These are phyloP conservation scores for Cladosporium cucumerinum DNA, from an alignment of 2,329 filamentous ascomycete species.

Conservation along the genomic window DNA sequence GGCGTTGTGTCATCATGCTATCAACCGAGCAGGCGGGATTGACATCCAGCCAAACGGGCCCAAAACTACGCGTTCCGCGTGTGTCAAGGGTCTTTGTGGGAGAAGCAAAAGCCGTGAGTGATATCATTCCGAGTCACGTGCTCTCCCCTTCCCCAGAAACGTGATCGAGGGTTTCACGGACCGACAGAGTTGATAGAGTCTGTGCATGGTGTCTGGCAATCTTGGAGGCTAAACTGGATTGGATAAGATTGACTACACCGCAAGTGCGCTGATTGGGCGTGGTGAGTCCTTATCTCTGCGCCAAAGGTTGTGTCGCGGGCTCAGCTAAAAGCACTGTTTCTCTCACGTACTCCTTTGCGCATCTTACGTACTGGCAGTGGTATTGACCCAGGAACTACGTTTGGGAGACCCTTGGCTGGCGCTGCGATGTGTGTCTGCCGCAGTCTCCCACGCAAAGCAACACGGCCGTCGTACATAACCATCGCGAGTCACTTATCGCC, in stretches of 20 bases:
- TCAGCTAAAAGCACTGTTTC: background rate
- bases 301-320: constrained; percentile 14
- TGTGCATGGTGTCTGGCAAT: background rate
- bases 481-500: constrained; percentile 4
- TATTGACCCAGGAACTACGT: background rate
- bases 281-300: constrained; percentile 10
- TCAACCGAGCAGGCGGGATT: background rate
- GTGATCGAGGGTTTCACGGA: background rate
- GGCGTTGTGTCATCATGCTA: background rate
- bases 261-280: background rate
- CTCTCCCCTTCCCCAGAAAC: background rate
- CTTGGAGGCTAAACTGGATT: background rate
- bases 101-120: background rate
- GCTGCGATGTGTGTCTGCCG: background rate
- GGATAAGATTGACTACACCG: background rate
- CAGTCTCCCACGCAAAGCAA: constrained; percentile 5
- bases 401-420: constrained; percentile 5
- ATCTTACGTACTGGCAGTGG: constrained; percentile 21
- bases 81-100: background rate
- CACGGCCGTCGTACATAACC: constrained; percentile 1
- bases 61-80: background rate
- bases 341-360: constrained; percentile 15
- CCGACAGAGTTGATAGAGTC: background rate
- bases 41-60: background rate
- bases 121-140: background rate